A percentile compares a stretch with the other conserved stretches of the same genome.
These are phyloP conservation scores for Talaromyces adpressus DNA, from an alignment of 495 filamentous ascomycete genomes.

Conservation along the genomic window DNA sequence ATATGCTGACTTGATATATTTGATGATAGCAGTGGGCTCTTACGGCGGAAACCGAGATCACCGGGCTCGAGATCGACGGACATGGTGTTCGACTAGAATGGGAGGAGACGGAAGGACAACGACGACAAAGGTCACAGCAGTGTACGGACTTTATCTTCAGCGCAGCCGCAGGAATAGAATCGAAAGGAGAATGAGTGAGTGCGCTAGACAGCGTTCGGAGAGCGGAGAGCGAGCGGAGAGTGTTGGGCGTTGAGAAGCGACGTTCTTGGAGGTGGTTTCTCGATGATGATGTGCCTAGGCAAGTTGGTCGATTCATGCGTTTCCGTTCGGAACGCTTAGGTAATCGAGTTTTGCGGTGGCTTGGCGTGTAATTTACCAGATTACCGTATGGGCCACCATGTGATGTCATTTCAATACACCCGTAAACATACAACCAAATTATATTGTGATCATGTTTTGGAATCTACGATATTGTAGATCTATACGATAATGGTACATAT, in stretches of 20 bases:
- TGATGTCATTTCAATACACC: constrained; percentile 5
- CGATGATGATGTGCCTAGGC: neutral
- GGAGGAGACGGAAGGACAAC: neutral
- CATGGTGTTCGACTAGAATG: constrained; percentile 51
- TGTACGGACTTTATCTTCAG: neutral
- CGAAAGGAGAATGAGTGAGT: neutral
- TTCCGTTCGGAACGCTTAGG: neutral
- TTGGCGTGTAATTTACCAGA: neutral
- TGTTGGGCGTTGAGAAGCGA: neutral
- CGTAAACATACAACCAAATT: neutral
- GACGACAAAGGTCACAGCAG: neutral
- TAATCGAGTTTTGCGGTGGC: neutral
- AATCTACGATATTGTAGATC: neutral
- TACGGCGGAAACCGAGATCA: constrained; percentile 92
- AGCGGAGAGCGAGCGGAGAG: neutral
- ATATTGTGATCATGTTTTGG: neutral
- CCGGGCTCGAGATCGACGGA: constrained; percentile 85
- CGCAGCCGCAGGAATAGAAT: neutral
- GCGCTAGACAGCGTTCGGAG: neutral
- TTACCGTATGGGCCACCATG: neutral
- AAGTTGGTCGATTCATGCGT: neutral
- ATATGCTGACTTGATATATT: constrained; percentile 1
- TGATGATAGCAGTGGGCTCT: constrained; percentile 24
- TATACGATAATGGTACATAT: neutral
- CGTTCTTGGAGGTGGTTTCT: neutral